Percentiles rank a stretch among this genome's conserved stretches.
Evolutionary conservation across 495 filamentous ascomycete species (phyloP).

Genomic region (Recurvomyces mirabilis): DNA sequence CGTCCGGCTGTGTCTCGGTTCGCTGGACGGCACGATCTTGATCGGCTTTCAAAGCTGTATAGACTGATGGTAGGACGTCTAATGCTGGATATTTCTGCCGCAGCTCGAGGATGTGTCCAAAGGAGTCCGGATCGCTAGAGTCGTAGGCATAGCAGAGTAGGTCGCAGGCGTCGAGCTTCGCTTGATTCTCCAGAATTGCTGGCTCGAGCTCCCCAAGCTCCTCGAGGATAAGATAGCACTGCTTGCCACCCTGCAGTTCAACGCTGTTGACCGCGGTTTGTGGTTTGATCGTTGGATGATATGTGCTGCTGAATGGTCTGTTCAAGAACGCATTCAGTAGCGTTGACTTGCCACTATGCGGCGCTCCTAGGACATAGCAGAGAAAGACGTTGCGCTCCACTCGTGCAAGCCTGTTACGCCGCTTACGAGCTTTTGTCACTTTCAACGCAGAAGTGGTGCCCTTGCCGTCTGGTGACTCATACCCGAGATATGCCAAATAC

Average conservation of each 20-base stretch:
- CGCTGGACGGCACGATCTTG: constrained; percentile 88
- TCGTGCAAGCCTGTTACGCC: constrained; percentile 63
- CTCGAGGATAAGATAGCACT: constrained; percentile 90
- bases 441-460: constrained; percentile 75
- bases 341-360: constrained; percentile 75
- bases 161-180: constrained; percentile 86
- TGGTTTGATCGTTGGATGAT: constrained; percentile 89
- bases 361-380: constrained; percentile 81
- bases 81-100: constrained; percentile 65
- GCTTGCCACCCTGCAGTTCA: constrained; percentile 88
- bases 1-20: constrained; percentile 81
- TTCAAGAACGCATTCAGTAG: constrained; percentile 85
- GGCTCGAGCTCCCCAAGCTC: constrained; percentile 93
- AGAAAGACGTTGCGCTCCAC: constrained; percentile 94
- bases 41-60: constrained; percentile 87
- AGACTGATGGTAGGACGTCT: constrained; percentile 77
- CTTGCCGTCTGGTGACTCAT: constrained; percentile 51
- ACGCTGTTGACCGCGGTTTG: constrained; percentile 91
- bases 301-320: constrained; percentile 71
- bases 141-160: constrained; percentile 93
- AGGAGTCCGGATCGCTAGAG: constrained; percentile 89
- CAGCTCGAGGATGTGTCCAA: constrained; percentile 76
- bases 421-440: constrained; percentile 80
- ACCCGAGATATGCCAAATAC: constrained; percentile 91
- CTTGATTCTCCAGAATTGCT: constrained; percentile 82